These are phyloP conservation scores for Aureobasidium pullulans DNA, from an alignment of 2,329 filamentous ascomycete genomes.

Conservation along the genomic window DNA sequence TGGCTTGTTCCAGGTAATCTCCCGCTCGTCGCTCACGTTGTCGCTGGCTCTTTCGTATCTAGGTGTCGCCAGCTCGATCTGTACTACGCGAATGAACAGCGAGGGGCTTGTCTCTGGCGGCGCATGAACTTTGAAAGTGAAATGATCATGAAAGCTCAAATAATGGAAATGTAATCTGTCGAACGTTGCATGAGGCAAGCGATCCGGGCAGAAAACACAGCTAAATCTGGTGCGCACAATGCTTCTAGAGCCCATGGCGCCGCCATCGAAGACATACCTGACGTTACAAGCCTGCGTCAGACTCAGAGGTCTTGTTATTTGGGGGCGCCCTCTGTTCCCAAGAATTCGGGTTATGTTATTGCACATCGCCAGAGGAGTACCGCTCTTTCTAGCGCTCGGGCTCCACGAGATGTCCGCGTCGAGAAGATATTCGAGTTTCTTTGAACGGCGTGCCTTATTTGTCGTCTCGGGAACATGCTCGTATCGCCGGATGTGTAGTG, in stretches of 20 bases:
- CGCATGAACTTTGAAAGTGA: conserved; percentile 23
- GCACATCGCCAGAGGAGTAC: neutral
- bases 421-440: conserved; percentile 22
- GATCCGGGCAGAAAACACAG: conserved; percentile 22
- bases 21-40: conserved; percentile 21
- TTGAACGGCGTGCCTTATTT: neutral
- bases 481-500: conserved; percentile 19
- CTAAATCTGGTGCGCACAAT: conserved; percentile 16
- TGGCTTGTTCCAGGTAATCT: conserved; percentile 29
- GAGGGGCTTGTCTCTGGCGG: neutral
- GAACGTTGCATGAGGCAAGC: conserved; percentile 20
- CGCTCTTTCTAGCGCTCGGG: conserved; percentile 8
- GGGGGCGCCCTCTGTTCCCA: conserved; percentile 17
- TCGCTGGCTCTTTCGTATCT: conserved; percentile 23
- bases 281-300: conserved; percentile 3
- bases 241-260: conserved; percentile 3
- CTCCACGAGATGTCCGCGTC: conserved; percentile 17
- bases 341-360: neutral
- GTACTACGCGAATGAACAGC: neutral
- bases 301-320: conserved; percentile 18
- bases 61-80: conserved; percentile 16
- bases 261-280: conserved; percentile 14
- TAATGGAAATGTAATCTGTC: conserved; percentile 30
- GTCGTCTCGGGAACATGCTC: conserved; percentile 10
- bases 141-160: conserved; percentile 28